Base-by-base conservation (phyloP, 1,284 basidiomycete species). In the Lentinula novae-zelandiae region DNA sequence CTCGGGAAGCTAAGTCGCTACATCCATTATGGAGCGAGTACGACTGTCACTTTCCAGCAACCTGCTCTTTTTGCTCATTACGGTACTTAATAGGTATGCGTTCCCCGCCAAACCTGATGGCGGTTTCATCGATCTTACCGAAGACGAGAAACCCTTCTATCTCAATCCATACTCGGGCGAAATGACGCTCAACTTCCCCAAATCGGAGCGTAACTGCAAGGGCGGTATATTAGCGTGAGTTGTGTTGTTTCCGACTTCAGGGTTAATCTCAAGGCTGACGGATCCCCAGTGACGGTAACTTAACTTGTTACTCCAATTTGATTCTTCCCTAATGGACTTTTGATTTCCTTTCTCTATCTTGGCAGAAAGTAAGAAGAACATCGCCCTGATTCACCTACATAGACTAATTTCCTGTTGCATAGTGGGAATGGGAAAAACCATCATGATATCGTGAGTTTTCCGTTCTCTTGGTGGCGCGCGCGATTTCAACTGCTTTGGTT, bases 401-500 rank as follows among this genome's bases (percentile, higher is more conserved):
- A 20, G n/a, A 53, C 48, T 38, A 44, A 33, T 48, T 40, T 39
- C 20, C 50, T 9, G 58, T 33, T 59, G n/a, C 33, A 5, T 58
- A 90, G 85, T 90, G 93, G 93, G 96, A 8, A 93, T 98, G 86
- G 96, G 96, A 3, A 99, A 99, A 77, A 98, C 96, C 0, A 95
- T 96, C 69, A 96, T 97, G 94, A 77, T 98, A 56, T 92, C 95
- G 44, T 46, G 44, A 9, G 17, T 20, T 20, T 46, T n/a, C 12
- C 20, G 9, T 20, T 20, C 44, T 46, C n/a, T 46, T 10, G 3
- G 8, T 20, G 9, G 20, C 17, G 22, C 15, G 10, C 20, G n/a
- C 22, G 20, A 9, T 10, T 3, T 46, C 22, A 22, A 7, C n/a
- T 46, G 20, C 44, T 22, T 6, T 22, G 44, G 5, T n/a, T 15